phyloP scores from a whole-genome alignment of 345 rosid genomes.

The Rhizophora mangle region DNA sequence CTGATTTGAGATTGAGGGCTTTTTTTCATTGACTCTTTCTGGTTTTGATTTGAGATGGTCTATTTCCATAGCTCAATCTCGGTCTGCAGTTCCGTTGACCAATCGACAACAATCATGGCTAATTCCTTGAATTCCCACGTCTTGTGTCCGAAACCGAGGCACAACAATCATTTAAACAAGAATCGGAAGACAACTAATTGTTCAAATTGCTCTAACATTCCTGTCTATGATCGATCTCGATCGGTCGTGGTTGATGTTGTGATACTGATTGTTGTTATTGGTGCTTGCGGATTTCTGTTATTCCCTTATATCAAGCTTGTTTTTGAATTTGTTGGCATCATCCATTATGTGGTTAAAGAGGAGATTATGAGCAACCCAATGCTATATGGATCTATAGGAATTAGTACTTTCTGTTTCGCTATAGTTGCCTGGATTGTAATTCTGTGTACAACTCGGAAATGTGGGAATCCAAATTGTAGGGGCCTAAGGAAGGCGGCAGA shows the following conservation, averaged over 20 bases:
- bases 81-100: conserved; percentile 76
- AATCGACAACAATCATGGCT: conserved; percentile 49
- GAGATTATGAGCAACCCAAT: conserved; percentile 61
- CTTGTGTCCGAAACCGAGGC: conserved; percentile 38
- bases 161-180: conserved; percentile 34
- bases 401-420: conserved; percentile 56
- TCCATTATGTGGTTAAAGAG: conserved; percentile 50
- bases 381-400: conserved; percentile 65
- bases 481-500: conserved; percentile 78
- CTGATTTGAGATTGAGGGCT: conserved; percentile 14
- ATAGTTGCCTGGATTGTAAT: conserved; percentile 63
- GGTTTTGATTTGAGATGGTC: conserved; percentile 68
- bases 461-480: conserved; percentile 79
- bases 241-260: conserved; percentile 73
- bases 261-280: conserved; percentile 66
- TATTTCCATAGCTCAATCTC: conserved; percentile 71
- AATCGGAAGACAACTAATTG: conserved; percentile 37
- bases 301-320: conserved; percentile 60
- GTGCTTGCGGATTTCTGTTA: conserved; percentile 69
- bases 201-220: conserved; percentile 36
- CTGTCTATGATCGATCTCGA: conserved; percentile 59
- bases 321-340: conserved; percentile 36
- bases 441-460: conserved; percentile 55
- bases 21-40: conserved; percentile 1
- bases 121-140: conserved; percentile 50